These are phyloP conservation scores for Termitomyces sp. DNA, from an alignment of 768 basidiomycete genomes.

Conservation along the genomic window DNA sequence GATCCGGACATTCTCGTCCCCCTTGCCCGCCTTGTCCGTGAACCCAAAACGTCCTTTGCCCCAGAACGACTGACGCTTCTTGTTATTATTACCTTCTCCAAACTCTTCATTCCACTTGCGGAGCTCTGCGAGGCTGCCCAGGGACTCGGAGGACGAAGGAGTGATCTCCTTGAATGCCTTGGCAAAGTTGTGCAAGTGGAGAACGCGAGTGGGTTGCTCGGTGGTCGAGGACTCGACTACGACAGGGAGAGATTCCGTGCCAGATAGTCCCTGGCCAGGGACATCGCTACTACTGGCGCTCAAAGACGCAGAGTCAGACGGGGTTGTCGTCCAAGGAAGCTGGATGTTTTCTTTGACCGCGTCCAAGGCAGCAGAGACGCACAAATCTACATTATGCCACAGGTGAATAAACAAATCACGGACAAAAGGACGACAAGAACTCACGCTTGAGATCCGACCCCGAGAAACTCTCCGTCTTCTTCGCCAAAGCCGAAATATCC, in stretches of 20 bases:
- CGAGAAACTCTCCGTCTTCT: constrained; percentile 80
- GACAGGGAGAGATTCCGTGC: constrained; percentile 8
- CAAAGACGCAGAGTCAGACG: not conserved
- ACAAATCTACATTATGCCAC: constrained; percentile 55
- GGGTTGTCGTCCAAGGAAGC: constrained; percentile 65
- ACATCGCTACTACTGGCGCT: not conserved
- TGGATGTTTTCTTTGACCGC: constrained; percentile 81
- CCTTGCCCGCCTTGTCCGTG: constrained; percentile 36
- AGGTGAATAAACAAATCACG: not conserved
- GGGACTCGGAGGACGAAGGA: constrained; percentile 79
- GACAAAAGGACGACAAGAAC: constrained; percentile 22
- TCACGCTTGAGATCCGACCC: constrained; percentile 93
- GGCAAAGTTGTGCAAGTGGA: constrained; percentile 63
- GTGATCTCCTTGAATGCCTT: constrained; percentile 88
- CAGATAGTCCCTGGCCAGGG: not conserved
- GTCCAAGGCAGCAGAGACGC: constrained; percentile 88
- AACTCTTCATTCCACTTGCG: constrained; percentile 93
- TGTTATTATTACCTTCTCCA: constrained; percentile 74
- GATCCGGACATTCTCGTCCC: constrained; percentile 41
- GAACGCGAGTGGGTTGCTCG: constrained; percentile 16
- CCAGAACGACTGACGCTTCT: constrained; percentile 68
- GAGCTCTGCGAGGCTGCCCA: constrained; percentile 69
- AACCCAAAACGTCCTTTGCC: constrained; percentile 90
- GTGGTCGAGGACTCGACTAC: constrained; percentile 2
- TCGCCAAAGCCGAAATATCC: constrained; percentile 53